Conservation (phyloP, 2,329 filamentous ascomycete species). For the Xylariaceae sp. region DNA sequence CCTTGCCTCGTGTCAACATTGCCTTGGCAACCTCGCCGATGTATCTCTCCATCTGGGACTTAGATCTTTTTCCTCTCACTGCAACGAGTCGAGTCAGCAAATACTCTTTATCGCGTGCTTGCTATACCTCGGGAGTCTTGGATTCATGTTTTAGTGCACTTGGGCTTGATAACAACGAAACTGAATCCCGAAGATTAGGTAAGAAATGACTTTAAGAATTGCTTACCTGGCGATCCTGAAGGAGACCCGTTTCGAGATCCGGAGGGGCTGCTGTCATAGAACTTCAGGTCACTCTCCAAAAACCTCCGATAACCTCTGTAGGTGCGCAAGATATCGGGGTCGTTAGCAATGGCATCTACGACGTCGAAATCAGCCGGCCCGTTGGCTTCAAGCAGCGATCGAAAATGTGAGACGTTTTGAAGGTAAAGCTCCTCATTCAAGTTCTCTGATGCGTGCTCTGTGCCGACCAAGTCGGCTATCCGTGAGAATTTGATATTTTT, state of each 20-base stretch:
- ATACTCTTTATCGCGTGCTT: too few relatives aligned
- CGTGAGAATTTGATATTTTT: slow-evolving; percentile 12
- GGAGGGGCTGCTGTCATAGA: too few relatives aligned
- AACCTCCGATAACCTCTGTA: slow-evolving; percentile 20
- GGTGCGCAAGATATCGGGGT: slow-evolving; percentile 10
- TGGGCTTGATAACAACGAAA: too few relatives aligned
- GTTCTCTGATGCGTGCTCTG: slow-evolving; percentile 6
- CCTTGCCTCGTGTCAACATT: slow-evolving; percentile 18
- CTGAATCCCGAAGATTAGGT: too few relatives aligned
- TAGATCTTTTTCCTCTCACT: slow-evolving; percentile 15
- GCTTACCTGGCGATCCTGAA: too few relatives aligned
- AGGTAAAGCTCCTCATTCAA: slow-evolving; percentile 12
- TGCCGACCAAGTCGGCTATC: slow-evolving; percentile 14
- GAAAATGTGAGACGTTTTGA: slow-evolving; percentile 6
- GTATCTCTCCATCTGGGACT: slow-evolving; percentile 16
- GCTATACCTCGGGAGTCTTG: too few relatives aligned
- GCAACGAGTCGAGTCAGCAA: too few relatives aligned
- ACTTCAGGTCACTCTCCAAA: slow-evolving; percentile 14
- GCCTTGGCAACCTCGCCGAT: slow-evolving; percentile 15
- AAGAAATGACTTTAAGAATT: too few relatives aligned
- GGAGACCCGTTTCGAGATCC: too few relatives aligned
- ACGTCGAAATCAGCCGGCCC: slow-evolving; percentile 13
- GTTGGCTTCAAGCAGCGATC: slow-evolving; percentile 9
- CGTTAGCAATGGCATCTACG: slow-evolving; percentile 11
- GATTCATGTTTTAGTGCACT: too few relatives aligned